phyloP scores from a whole-genome alignment of 805 yeast species.

The Suhomyces prunicola region DNA sequence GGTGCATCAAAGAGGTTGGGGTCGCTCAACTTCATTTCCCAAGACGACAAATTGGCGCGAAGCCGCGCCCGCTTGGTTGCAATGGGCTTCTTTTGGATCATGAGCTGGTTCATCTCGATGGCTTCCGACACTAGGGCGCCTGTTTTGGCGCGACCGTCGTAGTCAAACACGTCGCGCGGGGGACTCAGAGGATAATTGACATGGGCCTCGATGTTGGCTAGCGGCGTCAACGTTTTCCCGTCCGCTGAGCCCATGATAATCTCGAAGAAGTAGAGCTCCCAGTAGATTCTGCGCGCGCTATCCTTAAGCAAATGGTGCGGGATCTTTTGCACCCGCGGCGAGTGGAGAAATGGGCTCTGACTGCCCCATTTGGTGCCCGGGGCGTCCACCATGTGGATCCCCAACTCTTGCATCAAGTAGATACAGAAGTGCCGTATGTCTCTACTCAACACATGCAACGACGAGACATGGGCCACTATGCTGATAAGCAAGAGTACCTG shows the following conservation, averaged over 20 bases:
- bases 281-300: slow-evolving; percentile 44
- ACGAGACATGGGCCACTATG: slow-evolving; percentile 49
- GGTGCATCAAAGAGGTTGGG: slow-evolving; percentile 44
- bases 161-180: slow-evolving; percentile 39
- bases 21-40: slow-evolving; percentile 44
- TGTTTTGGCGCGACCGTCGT: slow-evolving; percentile 43
- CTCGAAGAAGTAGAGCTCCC: slow-evolving; percentile 54
- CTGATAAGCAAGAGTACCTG: slow-evolving; percentile 42
- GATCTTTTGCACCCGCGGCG: slow-evolving; percentile 14
- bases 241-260: slow-evolving; percentile 54
- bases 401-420: slow-evolving; percentile 33
- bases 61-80: slow-evolving; percentile 34
- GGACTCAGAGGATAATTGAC: slow-evolving; percentile 40
- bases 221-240: slow-evolving; percentile 37
- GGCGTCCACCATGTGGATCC: slow-evolving; percentile 38
- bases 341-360: slow-evolving; percentile 5
- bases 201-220: slow-evolving; percentile 34
- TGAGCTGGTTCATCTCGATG: slow-evolving; percentile 45
- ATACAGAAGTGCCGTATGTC: slow-evolving; percentile 43
- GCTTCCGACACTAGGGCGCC: slow-evolving; percentile 50
- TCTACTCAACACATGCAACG: slow-evolving; percentile 46
- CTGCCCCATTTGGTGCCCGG: slow-evolving; percentile 6
- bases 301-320: slow-evolving; percentile 15
- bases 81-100: slow-evolving; percentile 38
- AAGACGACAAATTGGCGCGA: slow-evolving; percentile 47